Base-by-base conservation (phyloP, 768 basidiomycete species). In the Collybiopsis luxurians region DNA sequence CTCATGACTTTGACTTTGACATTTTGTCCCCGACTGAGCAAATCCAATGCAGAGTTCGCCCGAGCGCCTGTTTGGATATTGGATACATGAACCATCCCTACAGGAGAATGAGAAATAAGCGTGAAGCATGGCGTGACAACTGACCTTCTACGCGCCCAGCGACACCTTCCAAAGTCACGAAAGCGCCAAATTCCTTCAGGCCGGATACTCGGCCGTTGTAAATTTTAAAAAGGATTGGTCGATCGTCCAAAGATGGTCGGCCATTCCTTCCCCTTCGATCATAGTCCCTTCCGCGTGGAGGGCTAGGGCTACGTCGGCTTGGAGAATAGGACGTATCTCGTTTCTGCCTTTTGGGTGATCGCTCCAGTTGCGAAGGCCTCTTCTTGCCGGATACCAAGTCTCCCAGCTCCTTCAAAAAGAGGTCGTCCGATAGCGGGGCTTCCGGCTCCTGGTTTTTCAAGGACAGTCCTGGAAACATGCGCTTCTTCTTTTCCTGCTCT, bases 1-100 rank as follows among this genome's bases (percentile, higher is more conserved):
- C 92, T 94, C 87, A 97, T 91, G 60, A 98, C 94, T 71, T 99
- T 98, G 67, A 98, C 92, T 69, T 96, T 98, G 59, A 97, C 92
- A 13, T 76, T 66, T 66, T 98, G 92, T 21, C 88, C 87, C 57
- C 94, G 82, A 60, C 83, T 88, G 51, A 98, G 80, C 42, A 97
- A 77, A 69, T 99, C 97, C 38, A 86, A 75, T 11, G 95, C 87
- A 38, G 93, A 86, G 66, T 93, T 92, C 38, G 90, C 89, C 51
- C 97, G 86, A 13, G 86, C 84, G 19, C 90, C 89, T 60, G 81
- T 77, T 64, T 95, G 91, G 46, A 98, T 96, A 60, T 86, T 89
- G 24, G 95, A 96, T 61, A 98, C 87, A 69, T 98, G 97, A 23
- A 98, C 92, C 87, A 99, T 86, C n/a, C 96, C 96, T 98, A 57